Conservation (phyloP, 2,329 filamentous ascomycete species). For the Scopulariopsis brevicaulis region DNA sequence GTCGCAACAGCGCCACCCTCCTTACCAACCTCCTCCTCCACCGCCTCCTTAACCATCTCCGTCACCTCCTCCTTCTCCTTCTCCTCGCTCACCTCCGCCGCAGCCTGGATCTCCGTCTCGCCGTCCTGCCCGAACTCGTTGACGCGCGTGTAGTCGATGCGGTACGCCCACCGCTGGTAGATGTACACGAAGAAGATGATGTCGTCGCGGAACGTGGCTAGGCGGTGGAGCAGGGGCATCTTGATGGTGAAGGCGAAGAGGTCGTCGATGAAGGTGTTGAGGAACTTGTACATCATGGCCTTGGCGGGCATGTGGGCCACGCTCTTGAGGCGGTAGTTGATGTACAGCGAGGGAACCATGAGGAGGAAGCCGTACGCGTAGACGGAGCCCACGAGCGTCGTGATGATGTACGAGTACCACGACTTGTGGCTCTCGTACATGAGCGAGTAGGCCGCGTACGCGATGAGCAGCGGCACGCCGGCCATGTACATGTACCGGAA, state of each 20-base stretch:
- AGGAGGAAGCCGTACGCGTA: conserved; percentile 98
- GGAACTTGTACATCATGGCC: conserved; percentile 96
- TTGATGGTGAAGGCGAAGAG: conserved; percentile 98
- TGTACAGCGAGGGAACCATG: conserved; percentile 97
- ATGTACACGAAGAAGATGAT: conserved; percentile 97
- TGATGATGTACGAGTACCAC: conserved; percentile 94
- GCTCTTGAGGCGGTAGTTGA: conserved; percentile 95
- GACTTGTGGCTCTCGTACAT: conserved; percentile 93
- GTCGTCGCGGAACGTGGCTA: conserved; percentile 89
- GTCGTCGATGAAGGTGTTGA: conserved; percentile 98
- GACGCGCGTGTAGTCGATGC: conserved; percentile 79
- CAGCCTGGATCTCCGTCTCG: conserved; percentile 53
- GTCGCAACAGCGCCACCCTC: conserved; percentile 26
- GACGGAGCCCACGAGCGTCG: conserved; percentile 88
- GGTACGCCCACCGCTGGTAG: conserved; percentile 90
- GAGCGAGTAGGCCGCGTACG: conserved; percentile 84
- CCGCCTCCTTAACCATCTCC: conserved; percentile 10
- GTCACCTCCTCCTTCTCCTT: conserved; percentile 22
- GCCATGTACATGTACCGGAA: conserved; percentile 95
- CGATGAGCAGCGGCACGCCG: conserved; percentile 77
- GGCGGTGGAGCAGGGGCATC: conserved; percentile 88
- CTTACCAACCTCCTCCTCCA: conserved; percentile 7
- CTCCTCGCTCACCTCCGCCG: conserved; percentile 21
- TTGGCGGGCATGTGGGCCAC: conserved; percentile 95
- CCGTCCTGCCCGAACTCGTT: conserved; percentile 98